Conservation (phyloP, 441 rosid species). For the Pelargonium cotyledonis region DNA sequence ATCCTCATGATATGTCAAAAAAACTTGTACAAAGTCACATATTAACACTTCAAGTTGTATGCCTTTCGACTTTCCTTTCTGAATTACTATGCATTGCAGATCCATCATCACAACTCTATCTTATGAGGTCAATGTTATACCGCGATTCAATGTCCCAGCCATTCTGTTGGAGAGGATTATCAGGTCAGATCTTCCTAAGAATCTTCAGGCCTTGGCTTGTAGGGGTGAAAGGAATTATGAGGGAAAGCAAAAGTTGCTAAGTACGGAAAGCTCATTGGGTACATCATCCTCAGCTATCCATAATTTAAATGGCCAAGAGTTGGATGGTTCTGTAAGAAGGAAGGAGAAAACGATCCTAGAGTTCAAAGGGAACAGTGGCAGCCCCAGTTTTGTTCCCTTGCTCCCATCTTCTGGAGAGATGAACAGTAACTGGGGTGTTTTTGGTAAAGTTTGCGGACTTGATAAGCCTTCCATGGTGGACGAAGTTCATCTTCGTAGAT, state of each 20-base stretch:
- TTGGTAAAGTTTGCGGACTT: conserved; percentile 74
- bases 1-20: not conserved
- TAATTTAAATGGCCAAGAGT: conserved; percentile 31
- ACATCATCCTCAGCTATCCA: conserved; percentile 24
- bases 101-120: conserved; percentile 52
- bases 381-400: conserved; percentile 35
- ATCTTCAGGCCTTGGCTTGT: conserved; percentile 80
- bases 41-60: not conserved
- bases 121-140: conserved; percentile 84
- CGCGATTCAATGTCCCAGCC: conserved; percentile 87
- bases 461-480: conserved; percentile 77
- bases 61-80: conserved; percentile 6
- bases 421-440: conserved; percentile 64
- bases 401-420: conserved; percentile 44
- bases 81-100: conserved; percentile 32
- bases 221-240: conserved; percentile 58
- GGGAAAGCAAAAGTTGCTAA: conserved; percentile 33
- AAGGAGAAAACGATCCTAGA: conserved; percentile 26
- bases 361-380: conserved; percentile 25
- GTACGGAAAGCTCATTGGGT: conserved; percentile 27
- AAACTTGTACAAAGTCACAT: not conserved
- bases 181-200: conserved; percentile 89
- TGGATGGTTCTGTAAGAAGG: conserved; percentile 26
- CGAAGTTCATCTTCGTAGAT: conserved; percentile 95
- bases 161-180: conserved; percentile 91